These are phyloP conservation scores for Calonectria ilicicola DNA, from an alignment of 2,329 filamentous ascomycete genomes.

Conservation along the genomic window DNA sequence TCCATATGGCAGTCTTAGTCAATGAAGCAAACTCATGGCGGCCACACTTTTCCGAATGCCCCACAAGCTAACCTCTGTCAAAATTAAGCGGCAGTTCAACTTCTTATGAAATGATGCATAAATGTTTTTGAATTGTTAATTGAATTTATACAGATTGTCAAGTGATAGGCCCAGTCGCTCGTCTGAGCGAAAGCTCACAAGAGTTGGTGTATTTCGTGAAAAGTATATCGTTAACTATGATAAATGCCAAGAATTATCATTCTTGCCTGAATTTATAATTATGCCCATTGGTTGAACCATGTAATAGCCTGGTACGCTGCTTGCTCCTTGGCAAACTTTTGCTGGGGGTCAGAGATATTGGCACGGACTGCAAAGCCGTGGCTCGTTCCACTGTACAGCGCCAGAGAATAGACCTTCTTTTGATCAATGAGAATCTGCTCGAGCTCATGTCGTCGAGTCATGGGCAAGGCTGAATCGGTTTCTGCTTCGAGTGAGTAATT, in stretches of 20 bases:
- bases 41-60: neutral
- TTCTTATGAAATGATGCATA: no score
- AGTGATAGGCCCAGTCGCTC: no score
- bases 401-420: neutral
- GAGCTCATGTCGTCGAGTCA: neutral
- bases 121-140: no score
- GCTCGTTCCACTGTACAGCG: neutral
- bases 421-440: neutral
- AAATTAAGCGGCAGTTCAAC: no score
- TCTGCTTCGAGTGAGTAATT: neutral
- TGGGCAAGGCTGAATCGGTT: neutral
- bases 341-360: neutral
- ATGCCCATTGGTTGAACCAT: neutral
- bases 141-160: no score
- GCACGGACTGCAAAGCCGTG: neutral
- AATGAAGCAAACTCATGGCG: neutral
- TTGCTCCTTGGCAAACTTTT: slow-evolving; percentile 3
- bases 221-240: neutral
- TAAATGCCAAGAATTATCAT: neutral
- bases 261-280: neutral
- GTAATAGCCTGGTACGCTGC: neutral
- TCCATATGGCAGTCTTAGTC: neutral
- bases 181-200: no score
- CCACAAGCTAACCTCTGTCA: neutral
- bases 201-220: neutral